phyloP scores from a whole-genome alignment of 495 filamentous ascomycete genomes.

The Neurospora tetrasperma region DNA sequence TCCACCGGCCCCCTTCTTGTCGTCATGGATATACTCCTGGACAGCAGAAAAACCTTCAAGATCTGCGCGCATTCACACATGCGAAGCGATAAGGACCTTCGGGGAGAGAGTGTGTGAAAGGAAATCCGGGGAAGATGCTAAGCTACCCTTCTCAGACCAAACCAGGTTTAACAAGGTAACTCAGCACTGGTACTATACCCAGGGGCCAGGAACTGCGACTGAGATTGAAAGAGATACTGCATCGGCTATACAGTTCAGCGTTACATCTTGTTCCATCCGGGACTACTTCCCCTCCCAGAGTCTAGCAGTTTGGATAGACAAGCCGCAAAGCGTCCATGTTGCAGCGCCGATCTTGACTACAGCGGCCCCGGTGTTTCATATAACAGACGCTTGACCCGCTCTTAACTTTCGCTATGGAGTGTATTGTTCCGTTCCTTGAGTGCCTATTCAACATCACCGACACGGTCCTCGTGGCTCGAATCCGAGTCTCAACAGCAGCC shows the following conservation, averaged over 20 bases:
- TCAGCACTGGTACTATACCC: not conserved
- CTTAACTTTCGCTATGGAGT: not conserved
- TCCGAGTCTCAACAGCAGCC: not conserved
- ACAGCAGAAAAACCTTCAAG: not conserved
- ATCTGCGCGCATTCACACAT: not conserved
- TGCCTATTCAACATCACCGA: not conserved
- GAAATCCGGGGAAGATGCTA: not conserved
- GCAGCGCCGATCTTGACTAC: not conserved
- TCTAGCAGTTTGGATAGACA: not conserved
- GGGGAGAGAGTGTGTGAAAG: not conserved
- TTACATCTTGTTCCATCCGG: not conserved
- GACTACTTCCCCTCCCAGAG: not conserved
- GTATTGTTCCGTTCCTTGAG: not conserved
- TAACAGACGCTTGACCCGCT: not conserved
- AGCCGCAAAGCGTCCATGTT: not conserved
- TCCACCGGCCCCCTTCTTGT: not conserved
- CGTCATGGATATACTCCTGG: not conserved
- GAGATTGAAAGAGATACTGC: not conserved
- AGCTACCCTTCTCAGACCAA: not conserved
- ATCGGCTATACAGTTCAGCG: not conserved
- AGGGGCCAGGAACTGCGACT: not conserved
- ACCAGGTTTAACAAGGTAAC: not conserved
- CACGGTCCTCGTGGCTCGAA: not conserved
- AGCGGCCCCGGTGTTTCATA: not conserved
- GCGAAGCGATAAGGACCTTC: not conserved